Conservation (phyloP, 768 basidiomycete genomes). For the Pleurotus djamor region DNA sequence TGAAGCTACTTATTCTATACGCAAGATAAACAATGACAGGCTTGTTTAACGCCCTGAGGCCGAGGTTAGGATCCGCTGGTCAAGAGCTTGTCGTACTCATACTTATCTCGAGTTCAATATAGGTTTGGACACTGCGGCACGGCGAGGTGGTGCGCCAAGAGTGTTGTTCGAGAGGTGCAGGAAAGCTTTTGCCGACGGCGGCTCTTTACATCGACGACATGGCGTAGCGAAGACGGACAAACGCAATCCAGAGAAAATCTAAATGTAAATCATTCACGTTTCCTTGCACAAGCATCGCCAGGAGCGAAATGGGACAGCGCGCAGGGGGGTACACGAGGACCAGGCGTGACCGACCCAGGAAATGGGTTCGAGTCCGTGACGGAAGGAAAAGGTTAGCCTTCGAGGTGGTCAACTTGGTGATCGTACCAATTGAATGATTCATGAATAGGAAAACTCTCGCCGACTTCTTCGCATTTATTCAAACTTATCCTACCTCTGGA, state of each 20-base stretch:
- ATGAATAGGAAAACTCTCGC: slow-evolving; percentile 60
- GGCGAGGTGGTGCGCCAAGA: too few relatives aligned
- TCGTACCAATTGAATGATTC: too few relatives aligned
- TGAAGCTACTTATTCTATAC: too few relatives aligned
- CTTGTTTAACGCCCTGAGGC: too few relatives aligned
- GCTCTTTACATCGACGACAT: neutral
- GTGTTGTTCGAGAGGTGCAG: neutral
- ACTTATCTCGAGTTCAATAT: too few relatives aligned
- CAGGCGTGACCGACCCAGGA: slow-evolving; percentile 9
- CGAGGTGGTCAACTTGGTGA: too few relatives aligned
- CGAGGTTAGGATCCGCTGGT: too few relatives aligned
- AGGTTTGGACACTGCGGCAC: too few relatives aligned
- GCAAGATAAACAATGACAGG: too few relatives aligned
- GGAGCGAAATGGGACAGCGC: slow-evolving; percentile 28
- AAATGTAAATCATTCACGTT: slow-evolving; percentile 38
- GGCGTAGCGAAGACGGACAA: neutral
- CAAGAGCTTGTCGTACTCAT: too few relatives aligned
- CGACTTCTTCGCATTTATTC: slow-evolving; percentile 65
- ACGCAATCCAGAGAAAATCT: slow-evolving; percentile 21
- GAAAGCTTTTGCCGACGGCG: neutral
- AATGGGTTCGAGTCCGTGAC: slow-evolving; percentile 24
- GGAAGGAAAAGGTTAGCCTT: slow-evolving; percentile 35
- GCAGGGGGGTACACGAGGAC: neutral
- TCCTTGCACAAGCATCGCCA: slow-evolving; percentile 38
- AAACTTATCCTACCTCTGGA: slow-evolving; percentile 58